Percentiles rank a stretch among this genome's conserved stretches.
Conservation (phyloP, 352 stramenopile species). For the Achlya hypogyna region DNA sequence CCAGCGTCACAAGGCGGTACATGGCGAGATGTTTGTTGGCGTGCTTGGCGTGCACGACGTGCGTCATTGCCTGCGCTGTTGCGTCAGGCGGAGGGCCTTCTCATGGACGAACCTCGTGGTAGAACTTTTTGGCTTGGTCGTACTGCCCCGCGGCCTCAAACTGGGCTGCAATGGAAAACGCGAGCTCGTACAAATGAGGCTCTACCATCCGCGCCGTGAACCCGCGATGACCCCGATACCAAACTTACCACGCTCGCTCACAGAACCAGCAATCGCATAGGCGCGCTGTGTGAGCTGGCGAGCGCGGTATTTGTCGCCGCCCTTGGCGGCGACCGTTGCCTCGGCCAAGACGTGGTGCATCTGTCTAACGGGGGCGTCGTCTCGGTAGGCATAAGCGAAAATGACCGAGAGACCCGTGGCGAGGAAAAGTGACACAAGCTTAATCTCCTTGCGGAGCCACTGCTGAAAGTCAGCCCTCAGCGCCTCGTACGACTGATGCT, state of each 20-base stretch:
- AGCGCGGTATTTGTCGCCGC: conserved; percentile 28
- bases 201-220: conserved; percentile 27
- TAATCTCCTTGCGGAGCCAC: conserved; percentile 45
- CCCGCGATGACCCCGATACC: background rate
- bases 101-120: conserved; percentile 32
- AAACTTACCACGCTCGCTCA: conserved; percentile 46
- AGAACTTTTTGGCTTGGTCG: conserved; percentile 45
- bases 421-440: conserved; percentile 38
- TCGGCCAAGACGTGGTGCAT: conserved; percentile 39
- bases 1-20: conserved; percentile 55
- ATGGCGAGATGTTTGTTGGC: conserved; percentile 26
- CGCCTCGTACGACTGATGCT: conserved; percentile 27
- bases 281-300: conserved; percentile 57
- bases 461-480: conserved; percentile 56
- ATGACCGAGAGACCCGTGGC: conserved; percentile 39
- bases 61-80: conserved; percentile 29
- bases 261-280: conserved; percentile 52
- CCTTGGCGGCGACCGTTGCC: background rate
- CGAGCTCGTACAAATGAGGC: conserved; percentile 66
- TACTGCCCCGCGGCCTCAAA: conserved; percentile 45
- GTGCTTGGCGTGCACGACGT: conserved; percentile 31
- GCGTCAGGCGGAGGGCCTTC: background rate
- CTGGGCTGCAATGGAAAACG: conserved; percentile 65
- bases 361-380: conserved; percentile 43
- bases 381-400: conserved; percentile 64